Base-by-base conservation (phyloP, 805 yeast genomes). In the Brettanomyces custersianus region DNA sequence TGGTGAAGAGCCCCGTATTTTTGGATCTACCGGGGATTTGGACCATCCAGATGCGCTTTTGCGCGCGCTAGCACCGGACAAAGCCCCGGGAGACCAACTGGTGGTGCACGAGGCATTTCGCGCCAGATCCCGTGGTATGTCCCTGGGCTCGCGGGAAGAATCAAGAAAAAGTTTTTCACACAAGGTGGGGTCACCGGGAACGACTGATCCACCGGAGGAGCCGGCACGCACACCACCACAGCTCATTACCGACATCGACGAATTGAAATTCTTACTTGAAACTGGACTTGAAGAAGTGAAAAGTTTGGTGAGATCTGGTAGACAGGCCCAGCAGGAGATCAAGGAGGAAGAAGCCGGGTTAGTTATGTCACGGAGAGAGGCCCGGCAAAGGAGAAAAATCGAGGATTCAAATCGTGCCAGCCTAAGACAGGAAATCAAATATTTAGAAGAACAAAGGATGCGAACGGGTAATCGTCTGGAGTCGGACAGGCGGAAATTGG, bases 381-480 rank as follows among this genome's bases (percentile, higher is more conserved):
- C 66, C 10, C 51, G 54, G 33, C 62, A 62, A 34, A 57, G 70
- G 26, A 59, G 62, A 42, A 62, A 55, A 38, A 46, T 60, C 18
- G 71, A 65, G 38, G 70, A 65, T 41, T 52, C 54, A 11, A 64
- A 61, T 44, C 54, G 69, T 38, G 49, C 61, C 18, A 55, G 61
- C 36, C 46, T 63, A 36, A 58, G 62, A 31, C 60, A 58, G 31
- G 71, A 66, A 37, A 62, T 63, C 29, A 62, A 63, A 33, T 55
- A 57, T 43, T 40, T 65, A 15, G 72, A 66, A 43, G 70, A 64
- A 34, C 51, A 63, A 3, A 59, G 64, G 41, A 51, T 64, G 38
- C 51, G 55, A 22, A 48, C 62, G 5, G 65, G 59, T 29, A 38
- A 48, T 30, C 55, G 64, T 40, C 57, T 60, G 11, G 41, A 60